Percentiles rank a stretch among this genome's conserved stretches.
Conservation (phyloP, 768 basidiomycete species). For the Boletus patriciae region DNA sequence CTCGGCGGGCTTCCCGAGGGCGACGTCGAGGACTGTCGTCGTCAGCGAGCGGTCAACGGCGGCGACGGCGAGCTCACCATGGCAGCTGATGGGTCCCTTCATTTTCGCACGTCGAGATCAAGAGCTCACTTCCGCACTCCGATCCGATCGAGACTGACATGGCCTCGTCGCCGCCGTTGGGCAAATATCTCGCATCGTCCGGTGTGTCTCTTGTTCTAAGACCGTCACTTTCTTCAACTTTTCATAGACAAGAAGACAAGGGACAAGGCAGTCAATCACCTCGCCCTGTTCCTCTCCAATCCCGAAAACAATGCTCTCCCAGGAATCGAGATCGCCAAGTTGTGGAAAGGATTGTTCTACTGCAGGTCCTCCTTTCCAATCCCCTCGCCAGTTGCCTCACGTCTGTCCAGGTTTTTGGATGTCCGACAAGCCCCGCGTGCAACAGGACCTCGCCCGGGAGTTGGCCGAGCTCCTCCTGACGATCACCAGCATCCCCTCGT, state of each 20-base stretch:
- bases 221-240: not conserved
- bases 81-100: slow-evolving; percentile 89
- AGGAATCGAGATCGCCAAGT: slow-evolving; percentile 78
- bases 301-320: slow-evolving; percentile 56
- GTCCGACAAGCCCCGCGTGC: slow-evolving; percentile 97
- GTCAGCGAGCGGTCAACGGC: slow-evolving; percentile 1
- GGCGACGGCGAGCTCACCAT: slow-evolving; percentile 50
- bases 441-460: slow-evolving; percentile 86
- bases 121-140: slow-evolving; percentile 12
- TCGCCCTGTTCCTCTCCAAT: slow-evolving; percentile 77
- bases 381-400: not conserved
- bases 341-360: slow-evolving; percentile 99
- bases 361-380: slow-evolving; percentile 49
- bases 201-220: slow-evolving; percentile 46
- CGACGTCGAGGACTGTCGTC: slow-evolving; percentile 76
- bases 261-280: slow-evolving; percentile 84
- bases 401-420: slow-evolving; percentile 87
- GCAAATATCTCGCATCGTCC: slow-evolving; percentile 89
- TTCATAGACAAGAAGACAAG: slow-evolving; percentile 81
- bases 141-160: slow-evolving; percentile 32
- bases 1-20: slow-evolving; percentile 76
- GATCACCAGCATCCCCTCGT: slow-evolving; percentile 55
- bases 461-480: slow-evolving; percentile 78
- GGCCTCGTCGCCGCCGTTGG: slow-evolving; percentile 59
- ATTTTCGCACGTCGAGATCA: slow-evolving; percentile 21